Percentiles rank a stretch among this genome's conserved stretches.
Conservation (phyloP, 2,329 filamentous ascomycete species). For the Colletotrichum theobromicola region DNA sequence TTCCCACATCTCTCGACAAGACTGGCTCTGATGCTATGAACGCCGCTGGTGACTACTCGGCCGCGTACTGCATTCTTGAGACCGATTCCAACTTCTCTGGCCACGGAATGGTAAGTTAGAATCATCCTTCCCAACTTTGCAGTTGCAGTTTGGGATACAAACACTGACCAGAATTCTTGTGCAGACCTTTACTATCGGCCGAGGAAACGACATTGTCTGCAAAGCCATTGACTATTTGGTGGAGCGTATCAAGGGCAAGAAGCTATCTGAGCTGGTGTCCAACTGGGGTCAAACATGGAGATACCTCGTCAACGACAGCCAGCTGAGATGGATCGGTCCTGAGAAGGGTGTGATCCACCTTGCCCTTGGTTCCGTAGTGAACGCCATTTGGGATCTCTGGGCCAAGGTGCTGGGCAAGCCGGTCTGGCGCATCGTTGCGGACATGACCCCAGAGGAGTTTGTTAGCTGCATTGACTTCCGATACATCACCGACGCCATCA, state of each 20-base stretch:
- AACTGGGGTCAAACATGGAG: constrained; percentile 92
- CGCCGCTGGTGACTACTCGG: constrained; percentile 87
- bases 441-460: constrained; percentile 88
- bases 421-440: constrained; percentile 87
- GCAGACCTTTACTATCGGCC: constrained; percentile 81
- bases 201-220: constrained; percentile 93
- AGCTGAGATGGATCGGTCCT: constrained; percentile 91
- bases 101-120: constrained; percentile 75
- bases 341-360: constrained; percentile 96
- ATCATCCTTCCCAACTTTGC: neutral
- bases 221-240: constrained; percentile 80
- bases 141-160: neutral
- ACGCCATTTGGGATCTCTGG: constrained; percentile 96
- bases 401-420: constrained; percentile 85
- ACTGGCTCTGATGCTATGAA: constrained; percentile 99
- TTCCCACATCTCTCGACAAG: constrained; percentile 92
- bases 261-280: constrained; percentile 75
- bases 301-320: constrained; percentile 87
- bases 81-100: constrained; percentile 76
- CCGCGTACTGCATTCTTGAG: constrained; percentile 91
- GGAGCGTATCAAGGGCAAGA: constrained; percentile 75
- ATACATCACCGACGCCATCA: constrained; percentile 94
- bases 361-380: constrained; percentile 86
- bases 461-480: constrained; percentile 91
- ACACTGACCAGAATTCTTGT: neutral